Percentiles rank a stretch among this genome's conserved stretches.
These are phyloP conservation scores for Candida dajiaensis DNA, from an alignment of 805 yeast species.

Conservation along the genomic window DNA sequence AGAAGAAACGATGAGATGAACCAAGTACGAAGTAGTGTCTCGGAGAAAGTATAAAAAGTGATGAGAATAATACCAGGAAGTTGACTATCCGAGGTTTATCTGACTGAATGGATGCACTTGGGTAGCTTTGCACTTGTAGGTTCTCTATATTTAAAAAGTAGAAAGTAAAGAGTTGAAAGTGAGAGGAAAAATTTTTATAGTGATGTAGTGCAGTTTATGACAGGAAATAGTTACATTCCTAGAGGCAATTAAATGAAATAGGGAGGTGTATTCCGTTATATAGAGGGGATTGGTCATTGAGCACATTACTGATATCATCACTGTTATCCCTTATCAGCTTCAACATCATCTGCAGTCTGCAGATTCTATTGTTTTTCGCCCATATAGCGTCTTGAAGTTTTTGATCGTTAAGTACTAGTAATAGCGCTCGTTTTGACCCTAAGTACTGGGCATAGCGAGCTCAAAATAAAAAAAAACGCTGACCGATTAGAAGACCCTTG, in stretches of 20 bases:
- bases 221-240: not conserved
- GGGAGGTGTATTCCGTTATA: not conserved
- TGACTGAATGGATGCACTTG: no score
- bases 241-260: not conserved
- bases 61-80: no score
- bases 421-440: slow-evolving; percentile 8
- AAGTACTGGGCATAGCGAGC: slow-evolving; percentile 16
- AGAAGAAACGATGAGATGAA: not conserved
- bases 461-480: not conserved
- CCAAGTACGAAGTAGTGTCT: not conserved
- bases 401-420: slow-evolving; percentile 5
- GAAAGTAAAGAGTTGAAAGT: not conserved
- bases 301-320: not conserved
- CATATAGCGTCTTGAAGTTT: not conserved
- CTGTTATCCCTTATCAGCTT: not conserved
- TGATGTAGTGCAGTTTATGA: not conserved
- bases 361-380: not conserved
- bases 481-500: not conserved
- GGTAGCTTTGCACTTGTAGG: no score
- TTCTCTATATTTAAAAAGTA: no score
- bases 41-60: not conserved
- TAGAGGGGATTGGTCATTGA: not conserved
- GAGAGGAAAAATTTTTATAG: not conserved
- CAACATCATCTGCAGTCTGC: not conserved
- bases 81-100: no score